Base-by-base conservation (phyloP, 208 protist genomes). In the Cochliopodium minus region DNA sequence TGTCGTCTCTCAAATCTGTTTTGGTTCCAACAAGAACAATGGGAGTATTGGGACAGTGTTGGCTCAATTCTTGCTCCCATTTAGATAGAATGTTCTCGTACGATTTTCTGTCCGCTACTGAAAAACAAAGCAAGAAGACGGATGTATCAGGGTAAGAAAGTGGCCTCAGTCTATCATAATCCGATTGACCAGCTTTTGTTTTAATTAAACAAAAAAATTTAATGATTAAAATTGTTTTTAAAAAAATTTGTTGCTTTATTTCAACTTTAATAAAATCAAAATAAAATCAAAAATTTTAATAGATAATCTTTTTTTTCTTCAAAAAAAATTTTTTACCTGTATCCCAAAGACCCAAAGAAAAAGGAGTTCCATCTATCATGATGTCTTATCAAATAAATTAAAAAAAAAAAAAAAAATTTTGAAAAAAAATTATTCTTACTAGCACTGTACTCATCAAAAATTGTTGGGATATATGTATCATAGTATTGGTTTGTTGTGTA, bases 141-240 rank as follows among this genome's bases (percentile, higher is more conserved):
- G 80, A 72, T 4, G 78, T 81, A 32, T 80, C 68, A 25, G 78
- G 76, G 67, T 91, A 93, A 17, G 72, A 80, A 9, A 92, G 65
- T 32, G 85, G 81, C 20, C 86, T 61, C n/a, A 91, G 70, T 32
- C 84, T 61, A 65, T 92, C 86, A 59, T 90, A 92, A 59, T 91
- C 83, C 57, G 88, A 79, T 67, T 87, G 81, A 17, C 68, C 71
- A 22, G 73, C 72, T 40, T 72, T 77, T n/a, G n/a, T n/a, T n/a
- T n/a, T n/a, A n/a, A n/a, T n/a, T n/a, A n/a, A n/a, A n/a, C n/a
- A n/a, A n/a, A n/a, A n/a, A n/a, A n/a, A n/a, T n/a, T n/a, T n/a
- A n/a, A n/a, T n/a, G n/a, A n/a, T n/a, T n/a, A n/a, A n/a, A n/a
- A n/a, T n/a, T n/a, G n/a, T n/a, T n/a, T n/a, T n/a, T n/a, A n/a